Base-by-base conservation (phyloP, 2,329 filamentous ascomycete genomes). In the Trichoderma koningiopsis region DNA sequence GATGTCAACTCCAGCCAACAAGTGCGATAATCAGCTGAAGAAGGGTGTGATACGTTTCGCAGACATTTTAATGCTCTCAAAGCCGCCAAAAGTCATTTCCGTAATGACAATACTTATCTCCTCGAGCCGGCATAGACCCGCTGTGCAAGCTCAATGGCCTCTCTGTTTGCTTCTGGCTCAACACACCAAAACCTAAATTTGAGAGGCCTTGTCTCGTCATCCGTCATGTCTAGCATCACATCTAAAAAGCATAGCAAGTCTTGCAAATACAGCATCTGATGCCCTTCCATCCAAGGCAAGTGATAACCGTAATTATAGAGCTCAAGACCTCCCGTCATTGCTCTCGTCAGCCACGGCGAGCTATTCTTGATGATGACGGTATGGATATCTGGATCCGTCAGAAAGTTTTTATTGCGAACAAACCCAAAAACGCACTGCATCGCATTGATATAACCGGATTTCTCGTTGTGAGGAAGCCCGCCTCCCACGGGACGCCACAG, bases 171-270 rank as follows among this genome's bases (percentile, higher is more conserved):
- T 24, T 49, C 47, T 0, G 47, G 19, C 6, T 49, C 47, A 24
- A 24, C 22, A 13, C 47, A 49, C 47, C 22, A 49, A 49, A 49
- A 49, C n/a, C 22, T 49, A n/a, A 49, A 49, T 5, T 49, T 24
- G 47, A 49, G 14, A n/a, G n/a, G 47, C 24, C 13, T 49, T 4
- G 40, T 43, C 40, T 16, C 40, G 4, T 43, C 19, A n/a, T 43
- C 16, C 40, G 19, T 49, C 47, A 49, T 24, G 10, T 3, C 13
- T 49, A 13, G 14, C 47, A 49, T 49, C 4, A 22, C 1, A 22
- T 4, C 4, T 10, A 49, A 1, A n/a, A 24, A 4, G 5, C 0
- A 0, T 24, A 3, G 4, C 1, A 49, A 16, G 4, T 49, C n/a
- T 2, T 13, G 3, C 11, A 24, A 11, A n/a, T 49, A 49, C 11